Base-by-base conservation (phyloP, 768 basidiomycete genomes). In the Leucocoprinus leucothites region DNA sequence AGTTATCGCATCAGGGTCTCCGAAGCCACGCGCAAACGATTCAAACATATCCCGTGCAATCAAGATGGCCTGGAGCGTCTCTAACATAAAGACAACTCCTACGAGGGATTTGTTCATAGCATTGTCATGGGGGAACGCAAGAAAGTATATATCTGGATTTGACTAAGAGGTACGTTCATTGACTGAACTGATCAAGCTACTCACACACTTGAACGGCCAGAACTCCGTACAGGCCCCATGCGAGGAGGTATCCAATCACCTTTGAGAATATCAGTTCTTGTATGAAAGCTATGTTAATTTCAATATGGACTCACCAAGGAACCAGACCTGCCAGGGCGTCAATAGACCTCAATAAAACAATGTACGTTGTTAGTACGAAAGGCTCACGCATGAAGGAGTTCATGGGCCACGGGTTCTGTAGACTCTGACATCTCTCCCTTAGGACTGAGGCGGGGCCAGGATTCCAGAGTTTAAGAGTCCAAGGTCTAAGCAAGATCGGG, bases 201-300 rank as follows among this genome's bases (percentile, higher is more conserved):
- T 52, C 49, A 69, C 67, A 69, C 34, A 71, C 65, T 68, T 69
- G 67, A 18, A 66, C 57, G 1, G 63, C 60, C 16, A 71, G 60
- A 1, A 68, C 63, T 26, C 69, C 69, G 47, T 59, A 67, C 14
- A 71, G 57, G 25, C 62, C 59, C 64, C 63, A 67, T 49, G 67
- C 67, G n/a, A 71, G 42, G 16, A 71, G 50, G 51, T 67, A 68
- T 9, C 68, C 68, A 24, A 70, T 56, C 24, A 70, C 48, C 69
- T 70, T 40, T 8, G 35, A 14, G 14, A 14, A 35, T 8, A 14
- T 35, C 8, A 35, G 35, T 35, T 14, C 8, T 14, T 35, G 35
- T 35, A 8, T 35, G 35, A 35, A n/a, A n/a, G n/a, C n/a, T n/a
- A n/a, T n/a, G n/a, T n/a, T n/a, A n/a, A n/a, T n/a, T n/a, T n/a